Evolutionary conservation across 257 asterid genomes (phyloP), one percentile per base, ranked within the genome.

Genomic region (Fraxinus pennsylvanica): DNA sequence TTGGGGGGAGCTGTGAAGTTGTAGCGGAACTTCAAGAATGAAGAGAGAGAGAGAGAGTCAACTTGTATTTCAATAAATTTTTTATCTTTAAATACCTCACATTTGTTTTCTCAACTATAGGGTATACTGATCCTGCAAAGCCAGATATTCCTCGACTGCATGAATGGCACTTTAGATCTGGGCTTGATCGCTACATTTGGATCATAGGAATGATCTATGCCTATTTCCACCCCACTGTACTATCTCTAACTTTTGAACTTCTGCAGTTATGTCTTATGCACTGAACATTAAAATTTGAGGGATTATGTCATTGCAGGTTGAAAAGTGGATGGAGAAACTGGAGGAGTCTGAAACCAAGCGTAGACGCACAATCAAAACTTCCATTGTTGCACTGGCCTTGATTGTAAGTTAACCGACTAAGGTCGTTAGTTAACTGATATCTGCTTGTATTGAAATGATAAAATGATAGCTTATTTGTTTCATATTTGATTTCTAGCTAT

Each of bases 101-200:
- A 33, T 70, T 78, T 35, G 71, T 78, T 66, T 74, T 82, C 71
- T 43, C 69, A 57, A 57, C 80, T 76, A 78, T 90, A 94, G 97
- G 96, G 66, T 95, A 95, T 79, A 85, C 73, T 74, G 98, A 95
- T 84, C 98, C 99, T 75, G 99, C 91, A 32, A 91, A 95, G 84
- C 97, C 93, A 39, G 88, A 91, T 81, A 87, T 95, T 82, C 96
- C 98, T 39, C 91, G 90, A 75, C 85, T 92, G 80, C 96, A 93
- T 52, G 98, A 95, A 84, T 95, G 98, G 99, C 96, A 93, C 77
- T 92, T 92, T 83, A 89, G 97, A 86, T 92, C 96, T 74, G 96
- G 97, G 52, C 94, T 92, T 82, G 97, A 90, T 84, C 96, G 96
- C 45, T 92, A 92, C 78, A 88, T 92, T 83, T 92, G 97, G 97